Base-by-base conservation (phyloP, 768 basidiomycete genomes). In the Amanita exitialis region DNA sequence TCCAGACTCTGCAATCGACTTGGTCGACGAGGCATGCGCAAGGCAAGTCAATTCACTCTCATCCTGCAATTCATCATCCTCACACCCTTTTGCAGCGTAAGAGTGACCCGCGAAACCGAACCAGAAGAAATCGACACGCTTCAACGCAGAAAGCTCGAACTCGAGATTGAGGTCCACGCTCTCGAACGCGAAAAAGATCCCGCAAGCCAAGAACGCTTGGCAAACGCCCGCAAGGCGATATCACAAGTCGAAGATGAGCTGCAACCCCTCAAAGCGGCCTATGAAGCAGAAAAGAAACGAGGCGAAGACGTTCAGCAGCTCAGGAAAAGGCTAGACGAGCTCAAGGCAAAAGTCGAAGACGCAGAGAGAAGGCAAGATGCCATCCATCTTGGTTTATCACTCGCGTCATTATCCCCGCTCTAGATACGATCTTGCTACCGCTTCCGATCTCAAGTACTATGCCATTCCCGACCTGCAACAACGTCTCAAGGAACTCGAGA, bases 101-200 rank as follows among this genome's bases (percentile, higher is more conserved):
- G 93, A 52, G 91, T 97, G 21, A 90, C 90, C 23, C 83, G 91
- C 38, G 95, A 99, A 70, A 97, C 93, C 0, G 80, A 88, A 53
- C 95, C 95, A 0, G 95, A 98, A 67, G 86, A 78, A 3, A 88
- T 98, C 59, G 95, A 98, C 68, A 83, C 84, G 56, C 75, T 97
- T 15, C 90, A 95, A 61, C 82, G 93, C 16, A 77, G 76, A 47
- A 92, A 89, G 64, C 78, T 97, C 28, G 90, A 95, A 61, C 76
- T 98, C 25, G 89, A 97, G 61, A 83, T 98, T 16, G 95, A 96
- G 62, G 87, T 96, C 18, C 93, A 96, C 62, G 95, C 95, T 8
- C 70, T 97, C 47, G 89, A 93, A 62, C 80, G 92, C 43, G 93
- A 96, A 65, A 94, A 91, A 64, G 93, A 96, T 53, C 63, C 79